phyloP scores from a whole-genome alignment of 139 green algal species.

The Chlorokybus atmophyticus region DNA sequence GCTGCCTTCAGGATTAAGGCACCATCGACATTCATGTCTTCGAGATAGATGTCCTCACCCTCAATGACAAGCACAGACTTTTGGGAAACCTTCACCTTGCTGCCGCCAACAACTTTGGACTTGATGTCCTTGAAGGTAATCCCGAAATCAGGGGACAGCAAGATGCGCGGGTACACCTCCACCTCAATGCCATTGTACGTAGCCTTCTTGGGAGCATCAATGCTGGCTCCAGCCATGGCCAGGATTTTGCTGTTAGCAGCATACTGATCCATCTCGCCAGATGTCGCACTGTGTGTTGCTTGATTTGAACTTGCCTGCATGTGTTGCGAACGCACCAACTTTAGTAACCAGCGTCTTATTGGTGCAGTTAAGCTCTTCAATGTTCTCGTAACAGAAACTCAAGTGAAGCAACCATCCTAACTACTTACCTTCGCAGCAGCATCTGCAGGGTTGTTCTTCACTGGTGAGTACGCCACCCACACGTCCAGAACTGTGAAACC shows the following conservation, averaged over 20 bases:
- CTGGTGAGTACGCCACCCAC: conserved; percentile 86
- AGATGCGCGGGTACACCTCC: conserved; percentile 55
- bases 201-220: conserved; percentile 29
- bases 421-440: conserved; percentile 58
- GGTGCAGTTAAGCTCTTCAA: background rate
- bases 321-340: no score
- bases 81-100: conserved; percentile 30
- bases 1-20: conserved; percentile 53
- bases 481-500: conserved; percentile 67
- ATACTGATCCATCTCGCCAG: conserved; percentile 70
- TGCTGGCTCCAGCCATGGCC: conserved; percentile 21
- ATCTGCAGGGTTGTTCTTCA: conserved; percentile 88
- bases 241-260: conserved; percentile 37
- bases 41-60: conserved; percentile 37
- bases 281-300: conserved; percentile 79
- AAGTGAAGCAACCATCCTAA: no score
- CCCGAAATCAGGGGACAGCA: conserved; percentile 62
- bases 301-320: no score
- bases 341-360: no score
- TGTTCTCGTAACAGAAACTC: background rate
- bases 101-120: conserved; percentile 14
- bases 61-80: conserved; percentile 54
- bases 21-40: conserved; percentile 52
- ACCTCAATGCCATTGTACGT: conserved; percentile 43
- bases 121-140: conserved; percentile 51